phyloP scores from a whole-genome alignment of 2,329 filamentous ascomycete genomes.

The Diplodia scrobiculata region DNA sequence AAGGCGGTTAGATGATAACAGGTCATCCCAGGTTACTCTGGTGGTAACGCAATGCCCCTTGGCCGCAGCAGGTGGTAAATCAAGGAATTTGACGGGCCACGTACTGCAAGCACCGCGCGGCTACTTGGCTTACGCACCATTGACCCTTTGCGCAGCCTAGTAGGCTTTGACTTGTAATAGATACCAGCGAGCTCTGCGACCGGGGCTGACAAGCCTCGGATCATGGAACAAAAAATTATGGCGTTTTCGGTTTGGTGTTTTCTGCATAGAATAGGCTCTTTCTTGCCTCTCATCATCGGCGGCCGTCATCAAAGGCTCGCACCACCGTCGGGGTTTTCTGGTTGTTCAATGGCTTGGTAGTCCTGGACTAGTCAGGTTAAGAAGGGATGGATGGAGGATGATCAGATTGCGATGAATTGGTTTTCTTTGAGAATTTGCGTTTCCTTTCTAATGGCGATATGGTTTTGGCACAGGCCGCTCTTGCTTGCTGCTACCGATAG shows the following conservation, averaged over 20 bases:
- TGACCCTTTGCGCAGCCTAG: slow-evolving; percentile 10
- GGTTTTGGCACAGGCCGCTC: slow-evolving; percentile 3
- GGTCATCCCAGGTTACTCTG: slow-evolving; percentile 30
- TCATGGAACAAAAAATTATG: slow-evolving; percentile 24
- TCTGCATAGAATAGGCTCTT: slow-evolving; percentile 19
- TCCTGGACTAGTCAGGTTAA: slow-evolving; percentile 3
- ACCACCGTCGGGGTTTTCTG: slow-evolving; percentile 1
- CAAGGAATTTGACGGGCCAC: slow-evolving; percentile 10
- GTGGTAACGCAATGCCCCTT: slow-evolving; percentile 45
- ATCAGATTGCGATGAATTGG: slow-evolving; percentile 3
- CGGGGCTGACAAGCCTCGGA: slow-evolving; percentile 14
- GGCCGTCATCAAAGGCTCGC: slow-evolving; percentile 2
- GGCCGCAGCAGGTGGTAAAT: slow-evolving; percentile 48
- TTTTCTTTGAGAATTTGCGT: slow-evolving; percentile 3
- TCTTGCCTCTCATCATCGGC: slow-evolving; percentile 10
- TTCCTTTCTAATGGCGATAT: neutral
- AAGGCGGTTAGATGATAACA: slow-evolving; percentile 23
- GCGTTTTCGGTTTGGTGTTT: slow-evolving; percentile 28
- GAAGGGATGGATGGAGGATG: slow-evolving; percentile 3
- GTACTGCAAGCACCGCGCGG: slow-evolving; percentile 2
- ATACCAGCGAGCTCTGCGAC: slow-evolving; percentile 13
- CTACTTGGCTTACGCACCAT: slow-evolving; percentile 10
- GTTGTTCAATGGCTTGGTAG: neutral
- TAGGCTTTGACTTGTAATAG: slow-evolving; percentile 26
- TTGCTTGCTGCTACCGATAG: neutral